These are phyloP conservation scores for Parathielavia appendiculata DNA, from an alignment of 495 filamentous ascomycete genomes.

Conservation along the genomic window DNA sequence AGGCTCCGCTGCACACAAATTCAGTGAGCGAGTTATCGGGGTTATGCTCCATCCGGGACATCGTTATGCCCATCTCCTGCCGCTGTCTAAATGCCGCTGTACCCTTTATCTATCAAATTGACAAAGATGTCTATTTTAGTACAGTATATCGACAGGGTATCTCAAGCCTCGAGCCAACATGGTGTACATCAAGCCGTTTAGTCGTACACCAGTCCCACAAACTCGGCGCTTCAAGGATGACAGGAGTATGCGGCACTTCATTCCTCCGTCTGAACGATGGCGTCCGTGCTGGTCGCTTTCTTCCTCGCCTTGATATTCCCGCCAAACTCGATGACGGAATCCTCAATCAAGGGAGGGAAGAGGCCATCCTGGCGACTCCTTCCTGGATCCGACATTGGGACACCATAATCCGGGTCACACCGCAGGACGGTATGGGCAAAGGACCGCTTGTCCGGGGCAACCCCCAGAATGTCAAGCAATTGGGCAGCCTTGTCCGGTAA, in stretches of 20 bases:
- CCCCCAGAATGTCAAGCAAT: slow-evolving; percentile 73
- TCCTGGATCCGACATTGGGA: slow-evolving; percentile 42
- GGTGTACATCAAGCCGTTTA: slow-evolving; percentile 1
- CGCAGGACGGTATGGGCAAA: slow-evolving; percentile 53
- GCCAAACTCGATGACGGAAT: slow-evolving; percentile 22
- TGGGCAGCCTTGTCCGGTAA: slow-evolving; percentile 75
- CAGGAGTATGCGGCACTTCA: not conserved
- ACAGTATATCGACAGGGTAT: slow-evolving; percentile 14
- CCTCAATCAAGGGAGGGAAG: slow-evolving; percentile 36
- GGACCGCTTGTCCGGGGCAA: slow-evolving; percentile 54
- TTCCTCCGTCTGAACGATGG: not conserved
- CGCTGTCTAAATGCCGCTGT: not conserved
- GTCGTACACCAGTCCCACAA: slow-evolving; percentile 8
- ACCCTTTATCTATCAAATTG: not conserved
- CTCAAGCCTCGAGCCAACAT: not conserved
- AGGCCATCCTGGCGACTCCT: slow-evolving; percentile 28
- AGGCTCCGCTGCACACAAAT: too few species aligned
- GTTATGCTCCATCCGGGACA: slow-evolving; percentile 1
- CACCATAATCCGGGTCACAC: slow-evolving; percentile 65
- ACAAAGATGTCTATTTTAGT: slow-evolving; percentile 4
- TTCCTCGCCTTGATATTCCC: not conserved
- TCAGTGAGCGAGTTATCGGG: not conserved
- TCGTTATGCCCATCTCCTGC: not conserved
- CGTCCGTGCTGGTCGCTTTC: not conserved
- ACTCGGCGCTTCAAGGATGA: not conserved